These are phyloP conservation scores for Novakomyces olei DNA, from an alignment of 805 yeast species.

Conservation along the genomic window DNA sequence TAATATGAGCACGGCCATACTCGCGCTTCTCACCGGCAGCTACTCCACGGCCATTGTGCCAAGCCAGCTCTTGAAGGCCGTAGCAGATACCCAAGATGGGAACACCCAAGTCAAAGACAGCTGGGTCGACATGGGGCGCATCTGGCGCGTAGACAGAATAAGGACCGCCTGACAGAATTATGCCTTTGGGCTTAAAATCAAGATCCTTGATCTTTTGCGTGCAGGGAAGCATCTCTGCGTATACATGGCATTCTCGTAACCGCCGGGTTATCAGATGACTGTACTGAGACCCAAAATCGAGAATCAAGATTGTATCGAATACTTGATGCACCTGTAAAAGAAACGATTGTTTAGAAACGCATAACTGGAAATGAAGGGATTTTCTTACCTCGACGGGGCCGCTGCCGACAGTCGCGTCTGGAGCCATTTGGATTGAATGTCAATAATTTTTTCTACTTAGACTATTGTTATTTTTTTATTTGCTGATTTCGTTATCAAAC, in stretches of 20 bases:
- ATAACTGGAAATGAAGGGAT: too few relatives aligned
- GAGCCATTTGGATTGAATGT: too few relatives aligned
- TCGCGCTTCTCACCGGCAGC: conserved; percentile 94
- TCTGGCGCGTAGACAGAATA: conserved; percentile 90
- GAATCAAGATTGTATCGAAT: conserved; percentile 89
- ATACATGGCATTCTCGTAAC: conserved; percentile 89
- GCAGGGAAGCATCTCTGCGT: conserved; percentile 98
- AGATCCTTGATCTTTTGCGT: conserved; percentile 89
- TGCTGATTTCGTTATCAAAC: too few relatives aligned
- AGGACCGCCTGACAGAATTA: conserved; percentile 91
- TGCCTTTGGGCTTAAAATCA: conserved; percentile 88
- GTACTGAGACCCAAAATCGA: conserved; percentile 97
- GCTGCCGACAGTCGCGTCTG: background rate
- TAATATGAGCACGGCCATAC: conserved; percentile 85
- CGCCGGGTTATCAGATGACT: conserved; percentile 92
- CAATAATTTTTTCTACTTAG: too few relatives aligned
- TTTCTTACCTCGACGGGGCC: conserved; percentile 14
- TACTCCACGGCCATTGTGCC: conserved; percentile 81
- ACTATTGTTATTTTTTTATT: too few relatives aligned
- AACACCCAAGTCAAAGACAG: conserved; percentile 67
- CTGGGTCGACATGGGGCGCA: conserved; percentile 95
- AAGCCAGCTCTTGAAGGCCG: conserved; percentile 97
- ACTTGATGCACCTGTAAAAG: conserved; percentile 74
- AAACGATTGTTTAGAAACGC: too few relatives aligned
- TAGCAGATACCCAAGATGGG: conserved; percentile 96